These are phyloP conservation scores for Debaryomycetaceae sp. DNA, from an alignment of 1,139 yeast genomes.

Conservation along the genomic window DNA sequence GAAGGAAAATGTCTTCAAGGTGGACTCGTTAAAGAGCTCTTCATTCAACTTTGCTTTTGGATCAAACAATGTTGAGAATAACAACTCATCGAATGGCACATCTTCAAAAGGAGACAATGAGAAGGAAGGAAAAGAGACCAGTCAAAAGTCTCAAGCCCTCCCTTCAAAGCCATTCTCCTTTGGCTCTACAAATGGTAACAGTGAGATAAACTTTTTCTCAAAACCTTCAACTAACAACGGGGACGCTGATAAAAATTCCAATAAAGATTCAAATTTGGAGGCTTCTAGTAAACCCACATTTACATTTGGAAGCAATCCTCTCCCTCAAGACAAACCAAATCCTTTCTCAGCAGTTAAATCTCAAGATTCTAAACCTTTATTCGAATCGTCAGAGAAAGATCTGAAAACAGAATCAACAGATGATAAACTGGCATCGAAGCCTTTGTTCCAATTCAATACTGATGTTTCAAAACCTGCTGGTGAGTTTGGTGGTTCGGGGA, in stretches of 20 bases:
- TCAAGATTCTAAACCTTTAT: conserved; percentile 17
- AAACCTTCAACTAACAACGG: not conserved
- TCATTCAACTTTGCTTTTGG: conserved; percentile 4
- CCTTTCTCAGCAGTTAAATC: conserved; percentile 1
- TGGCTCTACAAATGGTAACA: conserved; percentile 12
- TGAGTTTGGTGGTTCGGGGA: not conserved
- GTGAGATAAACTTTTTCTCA: not conserved
- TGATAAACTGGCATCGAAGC: not conserved
- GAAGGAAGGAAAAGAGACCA: not conserved
- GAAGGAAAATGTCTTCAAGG: conserved; percentile 49
- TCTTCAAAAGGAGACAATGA: not conserved
- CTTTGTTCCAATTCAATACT: not conserved
- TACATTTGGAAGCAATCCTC: conserved; percentile 6
- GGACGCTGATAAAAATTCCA: conserved; percentile 3
- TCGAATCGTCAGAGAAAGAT: not conserved
- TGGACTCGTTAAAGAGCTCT: conserved; percentile 12
- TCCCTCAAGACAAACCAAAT: not conserved
- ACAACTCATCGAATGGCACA: conserved; percentile 7
- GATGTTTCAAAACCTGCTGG: not conserved
- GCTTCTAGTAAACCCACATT: conserved; percentile 8
- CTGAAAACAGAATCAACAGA: not conserved
- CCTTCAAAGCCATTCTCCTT: conserved; percentile 26
- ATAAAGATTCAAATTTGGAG: conserved; percentile 9
- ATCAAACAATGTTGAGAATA: conserved; percentile 11
- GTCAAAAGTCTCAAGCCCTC: conserved; percentile 4